phyloP scores from a whole-genome alignment of 164 flowering plant species.

The Warburgia ugandensis region DNA sequence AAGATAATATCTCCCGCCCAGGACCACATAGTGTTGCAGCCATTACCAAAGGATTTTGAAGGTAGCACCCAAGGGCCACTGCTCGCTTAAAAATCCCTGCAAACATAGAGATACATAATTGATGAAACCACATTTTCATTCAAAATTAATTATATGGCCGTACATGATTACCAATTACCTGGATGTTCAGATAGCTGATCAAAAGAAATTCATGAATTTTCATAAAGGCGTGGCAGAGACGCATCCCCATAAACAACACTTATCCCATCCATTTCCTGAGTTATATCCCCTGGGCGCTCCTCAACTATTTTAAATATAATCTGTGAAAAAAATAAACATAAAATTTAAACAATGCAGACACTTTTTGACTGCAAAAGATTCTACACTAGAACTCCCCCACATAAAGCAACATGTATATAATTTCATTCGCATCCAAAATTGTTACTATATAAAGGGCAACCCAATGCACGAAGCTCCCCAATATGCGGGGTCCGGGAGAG shows the following conservation, averaged over 20 bases:
- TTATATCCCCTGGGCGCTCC: conserved; percentile 80
- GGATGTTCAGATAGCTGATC: conserved; percentile 80
- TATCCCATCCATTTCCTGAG: conserved; percentile 70
- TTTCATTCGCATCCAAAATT: too few species aligned
- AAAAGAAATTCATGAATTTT: conserved; percentile 74
- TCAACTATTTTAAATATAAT: conserved; percentile 85
- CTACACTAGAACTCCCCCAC: neutral
- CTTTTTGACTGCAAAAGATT: neutral
- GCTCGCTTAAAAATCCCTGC: conserved; percentile 92
- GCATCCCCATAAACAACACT: conserved; percentile 86
- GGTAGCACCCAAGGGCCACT: conserved; percentile 90
- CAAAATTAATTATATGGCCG: too few species aligned
- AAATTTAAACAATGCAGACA: neutral
- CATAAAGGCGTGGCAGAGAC: conserved; percentile 82
- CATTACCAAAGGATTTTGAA: conserved; percentile 96
- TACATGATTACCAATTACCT: too few species aligned
- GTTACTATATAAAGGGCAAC: too few species aligned
- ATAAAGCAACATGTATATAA: too few species aligned
- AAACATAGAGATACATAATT: conserved; percentile 5
- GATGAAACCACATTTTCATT: too few species aligned
- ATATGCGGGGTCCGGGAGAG: too few species aligned
- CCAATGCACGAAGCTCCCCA: too few species aligned
- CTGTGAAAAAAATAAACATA: conserved; percentile 28
- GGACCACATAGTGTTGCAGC: conserved; percentile 95
- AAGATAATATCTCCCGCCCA: conserved; percentile 79